Base-by-base conservation (phyloP, 1,284 basidiomycete genomes). In the Omphalotus olearius region DNA sequence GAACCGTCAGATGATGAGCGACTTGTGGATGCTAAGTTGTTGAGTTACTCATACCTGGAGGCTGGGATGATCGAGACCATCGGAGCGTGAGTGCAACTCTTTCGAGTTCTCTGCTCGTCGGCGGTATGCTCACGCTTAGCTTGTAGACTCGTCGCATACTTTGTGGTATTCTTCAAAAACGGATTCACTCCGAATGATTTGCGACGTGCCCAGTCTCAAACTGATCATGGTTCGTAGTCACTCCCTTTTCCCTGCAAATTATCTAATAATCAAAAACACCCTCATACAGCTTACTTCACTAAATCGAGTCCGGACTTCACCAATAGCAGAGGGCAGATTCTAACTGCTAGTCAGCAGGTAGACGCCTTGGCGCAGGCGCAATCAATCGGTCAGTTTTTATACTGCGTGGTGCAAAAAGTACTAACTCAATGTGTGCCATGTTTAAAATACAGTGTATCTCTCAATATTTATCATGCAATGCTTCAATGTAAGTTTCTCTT, bases 11-110 rank as follows among this genome's bases (percentile, higher is more conserved):
- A 85, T 18, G 69, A 73, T 41, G 83, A 86, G 63, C 75, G 69
- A 0, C 67, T 86, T 20, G 83, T 86, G 14, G 83, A 86, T 56
- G 59, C 57, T 17, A 81, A 78, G 59, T 64, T 86, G 41, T 69
- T 86, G n/a, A 83, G 82, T 59, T 86, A 86, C 60, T 72, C 83
- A 4, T 85, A 86, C 59, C 62, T 86, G 36, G 82, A 85, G 59
- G 78, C 79, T 16, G 83, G 83, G n/a, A 53, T 83, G 37, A 80
- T 84, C 44, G 79, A 83, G 62, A 73, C 71, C 50, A 38, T 80
- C 26, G 78, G 69, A 52, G 69, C 69, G 76, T 81, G 59, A 62
- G 79, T 73, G 30, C 7, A 2, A 10, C 30, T 33, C 25, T 44
- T n/a, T 13, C 13, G 13, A 9, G 30, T 33, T 28, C 5, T 42